Percentiles rank a stretch among this genome's conserved stretches.
These are phyloP conservation scores for Fusarium sp. DNA, from an alignment of 2,329 filamentous ascomycete species.

Conservation along the genomic window DNA sequence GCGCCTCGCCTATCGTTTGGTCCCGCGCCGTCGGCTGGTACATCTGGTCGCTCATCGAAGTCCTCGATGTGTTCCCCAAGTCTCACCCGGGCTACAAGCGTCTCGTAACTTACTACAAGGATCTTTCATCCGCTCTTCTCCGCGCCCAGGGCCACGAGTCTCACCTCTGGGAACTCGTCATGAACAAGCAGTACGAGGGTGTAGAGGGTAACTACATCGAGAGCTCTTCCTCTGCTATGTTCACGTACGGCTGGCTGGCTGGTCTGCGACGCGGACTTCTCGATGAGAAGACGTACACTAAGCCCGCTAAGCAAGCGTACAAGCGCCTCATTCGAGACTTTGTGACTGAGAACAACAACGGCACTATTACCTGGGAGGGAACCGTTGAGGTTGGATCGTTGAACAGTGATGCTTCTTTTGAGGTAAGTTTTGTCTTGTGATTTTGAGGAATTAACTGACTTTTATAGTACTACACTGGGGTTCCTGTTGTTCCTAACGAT, in stretches of 20 bases:
- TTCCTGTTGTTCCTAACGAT: constrained; percentile 41
- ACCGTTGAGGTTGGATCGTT: constrained; percentile 63
- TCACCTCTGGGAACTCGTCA: constrained; percentile 68
- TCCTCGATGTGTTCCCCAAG: constrained; percentile 56
- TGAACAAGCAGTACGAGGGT: constrained; percentile 59
- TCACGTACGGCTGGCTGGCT: constrained; percentile 61
- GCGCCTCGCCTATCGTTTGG: constrained; percentile 64
- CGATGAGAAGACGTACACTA: constrained; percentile 28
- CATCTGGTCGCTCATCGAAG: constrained; percentile 60
- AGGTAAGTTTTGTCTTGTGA: constrained; percentile 48
- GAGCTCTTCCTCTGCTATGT: constrained; percentile 67
- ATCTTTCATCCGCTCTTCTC: constrained; percentile 37
- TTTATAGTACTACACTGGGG: constrained; percentile 42
- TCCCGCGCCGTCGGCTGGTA: constrained; percentile 65
- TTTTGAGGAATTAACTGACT: neutral
- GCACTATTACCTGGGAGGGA: constrained; percentile 60
- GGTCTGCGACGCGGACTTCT: constrained; percentile 48
- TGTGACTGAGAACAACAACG: constrained; percentile 57
- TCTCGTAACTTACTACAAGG: constrained; percentile 49
- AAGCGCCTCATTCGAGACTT: constrained; percentile 53
- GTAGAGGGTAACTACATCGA: constrained; percentile 67
- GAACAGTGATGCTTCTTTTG: constrained; percentile 58
- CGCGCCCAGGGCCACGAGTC: constrained; percentile 52
- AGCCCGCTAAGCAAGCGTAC: constrained; percentile 41
- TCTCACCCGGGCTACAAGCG: constrained; percentile 48